Conservation (phyloP, 345 rosid genomes). For the Corymbia maculata region DNA sequence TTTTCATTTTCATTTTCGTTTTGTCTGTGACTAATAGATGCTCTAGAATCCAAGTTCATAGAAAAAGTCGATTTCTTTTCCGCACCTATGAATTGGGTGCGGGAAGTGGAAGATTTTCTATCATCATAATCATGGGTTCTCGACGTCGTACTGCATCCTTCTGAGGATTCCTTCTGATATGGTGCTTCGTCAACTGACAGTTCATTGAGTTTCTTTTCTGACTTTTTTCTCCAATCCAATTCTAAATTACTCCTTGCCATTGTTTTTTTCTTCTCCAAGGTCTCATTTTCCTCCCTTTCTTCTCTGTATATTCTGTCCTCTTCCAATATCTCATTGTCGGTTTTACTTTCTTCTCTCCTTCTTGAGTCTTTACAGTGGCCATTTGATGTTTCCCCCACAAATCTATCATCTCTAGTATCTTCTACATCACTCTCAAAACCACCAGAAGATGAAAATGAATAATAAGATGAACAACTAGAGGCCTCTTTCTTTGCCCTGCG, state of each 20-base stretch:
- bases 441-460: slow-evolving; percentile 55
- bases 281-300: slow-evolving; percentile 9
- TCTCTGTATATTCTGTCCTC: not conserved
- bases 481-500: slow-evolving; percentile 28
- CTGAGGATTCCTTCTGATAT: slow-evolving; percentile 31
- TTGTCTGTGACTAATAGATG: slow-evolving; percentile 19
- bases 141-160: slow-evolving; percentile 8
- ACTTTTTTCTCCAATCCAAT: slow-evolving; percentile 58
- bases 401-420: slow-evolving; percentile 18
- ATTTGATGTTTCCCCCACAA: slow-evolving; percentile 14
- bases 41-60: slow-evolving; percentile 22
- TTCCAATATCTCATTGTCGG: slow-evolving; percentile 5
- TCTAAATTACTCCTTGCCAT: slow-evolving; percentile 7
- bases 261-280: slow-evolving; percentile 2
- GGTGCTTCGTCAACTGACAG: slow-evolving; percentile 17
- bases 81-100: slow-evolving; percentile 15
- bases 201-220: slow-evolving; percentile 58
- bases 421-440: slow-evolving; percentile 55
- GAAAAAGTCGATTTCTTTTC: slow-evolving; percentile 20
- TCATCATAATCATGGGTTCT: slow-evolving; percentile 20
- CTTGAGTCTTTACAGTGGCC: slow-evolving; percentile 9
- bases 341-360: slow-evolving; percentile 5
- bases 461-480: slow-evolving; percentile 70
- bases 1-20: slow-evolving; percentile 10
- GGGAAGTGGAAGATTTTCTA: slow-evolving; percentile 17